Base-by-base conservation (phyloP, 2,329 filamentous ascomycete species). In the Xylariaceae sp. region DNA sequence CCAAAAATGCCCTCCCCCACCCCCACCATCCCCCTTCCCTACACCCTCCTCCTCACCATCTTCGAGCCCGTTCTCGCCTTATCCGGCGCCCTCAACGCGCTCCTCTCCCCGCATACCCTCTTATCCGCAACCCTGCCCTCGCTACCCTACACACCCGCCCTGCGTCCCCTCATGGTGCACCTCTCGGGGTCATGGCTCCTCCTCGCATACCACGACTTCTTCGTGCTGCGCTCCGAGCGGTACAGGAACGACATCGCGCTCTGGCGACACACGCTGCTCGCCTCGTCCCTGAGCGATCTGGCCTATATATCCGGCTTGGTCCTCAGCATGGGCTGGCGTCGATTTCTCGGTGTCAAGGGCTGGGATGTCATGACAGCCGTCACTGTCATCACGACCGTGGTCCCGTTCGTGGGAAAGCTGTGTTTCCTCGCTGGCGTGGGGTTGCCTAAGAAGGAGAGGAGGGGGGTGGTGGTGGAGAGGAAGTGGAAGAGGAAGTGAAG, bases 161-260 rank as follows among this genome's bases (percentile, higher is more conserved):
- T 50, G 13, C 23, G 36, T 2, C 49, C 49, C n/a, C 43, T 52
- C 12, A 42, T 52, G 33, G 41, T 45, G 19, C 49, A 52, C 28
- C 41, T 50, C 38, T 43, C 47, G 13, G 49, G 49, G 13, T 26
- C 47, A 2, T 52, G 49, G 49, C 45, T 52, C 3, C 47, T 49
- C 47, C 39, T 52, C 3, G 41, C 47, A 13, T 50, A 44, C 35
- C 49, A 52, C 39, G 49, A 49, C 34, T 38, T 40, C 37, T 38
- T 50, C 24, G 42, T 43, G 3, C 41, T 52, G 17, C 47, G 49
- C 13, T 34, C 36, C 3, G 24, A 6, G n/a, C 17, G 21, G 8
- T n/a, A 32, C 13, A 12, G 13, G 24, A 34, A 43, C 21, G 40
- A 50, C 35, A 24, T 47, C 11, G 36, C 34, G 18, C 8, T 47